Evolutionary conservation across 2,329 filamentous ascomycete genomes (phyloP), one percentile per base, ranked within the genome.

Genomic region (Periconia sp.): DNA sequence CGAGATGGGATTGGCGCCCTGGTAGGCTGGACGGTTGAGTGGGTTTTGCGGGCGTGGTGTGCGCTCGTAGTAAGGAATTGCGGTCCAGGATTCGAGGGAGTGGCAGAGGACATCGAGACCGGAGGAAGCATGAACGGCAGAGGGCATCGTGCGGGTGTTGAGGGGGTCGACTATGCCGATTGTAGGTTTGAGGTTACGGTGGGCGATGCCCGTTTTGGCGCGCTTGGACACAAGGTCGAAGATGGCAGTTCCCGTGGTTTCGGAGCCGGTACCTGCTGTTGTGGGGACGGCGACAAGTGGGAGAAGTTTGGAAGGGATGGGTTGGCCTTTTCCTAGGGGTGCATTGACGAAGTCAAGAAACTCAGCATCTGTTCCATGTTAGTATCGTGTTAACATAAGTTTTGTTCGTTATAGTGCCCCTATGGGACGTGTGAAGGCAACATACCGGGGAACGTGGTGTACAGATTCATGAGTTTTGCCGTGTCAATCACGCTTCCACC

Each of bases 281-380:
- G 91, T 96, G 1, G 91, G 91, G 6, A 95, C 85, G 35, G 91
- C 91, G 44, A 96, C 85, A 10, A 96, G 81, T 1, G 91, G 91
- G 62, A 83, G 85, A 14, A 95, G 80, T 42, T 84, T 82, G 53
- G 83, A 84, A 30, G 85, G 85, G 55, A 95, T 88, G 0, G 91
- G 90, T 20, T 84, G 76, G 3, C 94, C 94, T 58, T 89, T 91
- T 54, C 94, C 94, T 0, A 97, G 79, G 0, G 94, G 94, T 0
- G 93, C 93, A 69, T 97, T 97, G 74, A 99, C 94, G 65, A 99
- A 99, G 79, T 99, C 93, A 35, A 97, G 82, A 70, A 99, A 97
- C 64, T 94, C 90, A 33, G 93, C 93, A 8, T 97, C 89, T 65
- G 53, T 3, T 37, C 7, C 1, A 8, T 18, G 20, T 59, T 27